A percentile compares a stretch with the other conserved stretches of the same genome.
These are phyloP conservation scores for Lipomyces spencermartinsiae DNA, from an alignment of 805 yeast species.

Conservation along the genomic window DNA sequence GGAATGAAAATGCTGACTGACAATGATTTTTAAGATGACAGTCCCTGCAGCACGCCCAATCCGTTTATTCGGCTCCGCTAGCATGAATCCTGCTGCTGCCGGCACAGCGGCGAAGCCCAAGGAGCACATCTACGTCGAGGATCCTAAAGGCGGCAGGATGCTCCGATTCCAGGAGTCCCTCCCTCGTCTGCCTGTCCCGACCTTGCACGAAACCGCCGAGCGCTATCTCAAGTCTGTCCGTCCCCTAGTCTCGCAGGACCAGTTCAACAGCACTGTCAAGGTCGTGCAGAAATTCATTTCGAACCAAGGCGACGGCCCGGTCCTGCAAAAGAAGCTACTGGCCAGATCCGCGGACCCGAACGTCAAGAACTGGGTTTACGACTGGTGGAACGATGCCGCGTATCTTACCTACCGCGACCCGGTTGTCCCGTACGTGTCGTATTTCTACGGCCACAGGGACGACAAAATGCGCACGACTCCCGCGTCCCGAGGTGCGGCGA, in stretches of 20 bases:
- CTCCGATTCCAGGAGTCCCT: constrained; percentile 73
- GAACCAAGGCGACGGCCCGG: constrained; percentile 68
- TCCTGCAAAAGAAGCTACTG: constrained; percentile 68
- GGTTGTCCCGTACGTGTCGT: constrained; percentile 91
- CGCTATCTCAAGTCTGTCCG: constrained; percentile 74
- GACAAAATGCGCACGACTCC: constrained; percentile 49
- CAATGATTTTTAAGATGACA: neutral
- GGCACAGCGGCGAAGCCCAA: constrained; percentile 26
- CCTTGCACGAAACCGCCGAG: constrained; percentile 69
- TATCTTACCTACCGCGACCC: constrained; percentile 92
- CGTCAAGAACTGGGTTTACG: constrained; percentile 84
- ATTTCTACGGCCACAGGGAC: constrained; percentile 85
- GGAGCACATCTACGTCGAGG: constrained; percentile 44
- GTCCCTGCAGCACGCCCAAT: neutral
- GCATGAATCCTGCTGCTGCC: constrained; percentile 20
- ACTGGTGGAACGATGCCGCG: constrained; percentile 94
- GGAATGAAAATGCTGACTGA: neutral
- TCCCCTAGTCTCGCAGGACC: constrained; percentile 63
- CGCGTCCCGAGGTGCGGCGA: constrained; percentile 70
- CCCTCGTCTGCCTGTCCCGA: constrained; percentile 89
- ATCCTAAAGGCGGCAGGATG: constrained; percentile 64
- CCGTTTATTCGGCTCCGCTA: constrained; percentile 20
- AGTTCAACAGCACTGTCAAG: constrained; percentile 59
- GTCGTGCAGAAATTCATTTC: constrained; percentile 70
- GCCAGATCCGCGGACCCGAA: constrained; percentile 60